Evolutionary conservation across 2,329 filamentous ascomycete species (phyloP), one percentile per base, ranked within the genome.

Genomic region (Hypoxylon sp.): DNA sequence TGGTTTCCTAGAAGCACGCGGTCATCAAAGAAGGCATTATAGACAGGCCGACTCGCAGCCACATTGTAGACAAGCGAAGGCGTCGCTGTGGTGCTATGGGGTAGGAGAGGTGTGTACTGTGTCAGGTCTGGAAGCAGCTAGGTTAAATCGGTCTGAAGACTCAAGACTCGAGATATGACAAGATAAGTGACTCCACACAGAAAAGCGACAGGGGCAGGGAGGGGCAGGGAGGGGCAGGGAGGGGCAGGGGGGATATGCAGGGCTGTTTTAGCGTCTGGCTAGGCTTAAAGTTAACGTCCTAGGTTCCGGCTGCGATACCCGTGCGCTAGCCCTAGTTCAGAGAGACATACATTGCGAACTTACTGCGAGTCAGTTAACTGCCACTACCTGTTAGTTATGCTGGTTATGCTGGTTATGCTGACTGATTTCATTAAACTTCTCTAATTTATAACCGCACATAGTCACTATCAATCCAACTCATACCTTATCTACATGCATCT

Each of bases 241-340:
- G 20, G 20, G 61, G 27, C 44, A 63, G 44, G 40, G 53, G 61
- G 37, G 37, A 7, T 56, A 42, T 58, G 54, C 54, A 64, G 53
- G 61, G 54, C 46, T 50, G 25, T 50, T 42, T 40, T 54, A 61
- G 58, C 27, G 37, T 44, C 46, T 27, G 54, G 58, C 58, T 61
- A 54, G 37, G 58, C 48, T 46, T 22, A 17, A 54, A 62, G 20
- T 61, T 37, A 40, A 51, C 40, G 11, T 22, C 17, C 17, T 22
- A 54, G 11, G 22, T 42, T 22, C 37, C 25, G 17, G 22, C 30
- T 22, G 27, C 25, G 13, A 22, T 22, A 35, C 59, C 59, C 50
- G 51, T 61, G 7, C 59, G 31, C 50, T 55, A 61, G 40, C 25
- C 25, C 25, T 27, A 27, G 25, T 27, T 27, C 11, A 48, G 50